These are phyloP conservation scores for Sisymbrium altissimum DNA, from an alignment of 345 rosid genomes.

Conservation along the genomic window DNA sequence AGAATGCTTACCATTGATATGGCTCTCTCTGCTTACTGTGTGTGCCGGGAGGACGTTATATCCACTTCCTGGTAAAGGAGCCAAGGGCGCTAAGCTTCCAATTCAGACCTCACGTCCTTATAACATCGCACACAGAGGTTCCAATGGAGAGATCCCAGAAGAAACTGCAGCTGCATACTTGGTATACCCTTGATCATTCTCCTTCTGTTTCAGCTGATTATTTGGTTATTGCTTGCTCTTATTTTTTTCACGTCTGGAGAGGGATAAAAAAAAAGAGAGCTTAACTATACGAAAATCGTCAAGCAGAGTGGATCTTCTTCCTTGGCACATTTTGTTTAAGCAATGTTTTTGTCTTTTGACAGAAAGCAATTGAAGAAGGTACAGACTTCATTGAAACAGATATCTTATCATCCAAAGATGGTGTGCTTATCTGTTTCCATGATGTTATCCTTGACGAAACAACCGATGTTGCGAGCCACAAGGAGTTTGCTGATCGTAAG, in stretches of 20 bases:
- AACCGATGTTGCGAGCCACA: conserved; percentile 58
- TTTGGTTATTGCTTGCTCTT: neutral
- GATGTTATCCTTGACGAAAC: conserved; percentile 68
- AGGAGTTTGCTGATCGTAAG: conserved; percentile 74
- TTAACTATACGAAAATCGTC: neutral
- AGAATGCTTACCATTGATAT: conserved; percentile 48
- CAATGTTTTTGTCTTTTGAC: conserved; percentile 2
- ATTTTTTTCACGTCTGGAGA: neutral
- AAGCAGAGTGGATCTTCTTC: neutral
- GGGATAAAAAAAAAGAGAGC: neutral
- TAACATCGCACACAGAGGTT: conserved; percentile 93
- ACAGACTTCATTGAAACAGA: conserved; percentile 94
- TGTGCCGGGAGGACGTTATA: conserved; percentile 68
- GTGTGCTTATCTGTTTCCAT: conserved; percentile 75
- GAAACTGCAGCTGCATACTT: conserved; percentile 85
- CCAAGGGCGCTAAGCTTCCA: conserved; percentile 39
- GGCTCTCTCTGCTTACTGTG: conserved; percentile 45
- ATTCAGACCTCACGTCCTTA: conserved; percentile 84
- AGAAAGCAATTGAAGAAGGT: conserved; percentile 98
- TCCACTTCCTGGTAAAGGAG: conserved; percentile 52
- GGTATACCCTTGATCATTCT: conserved; percentile 37
- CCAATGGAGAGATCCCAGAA: conserved; percentile 94
- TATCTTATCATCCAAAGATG: conserved; percentile 80
- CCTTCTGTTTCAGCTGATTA: neutral
- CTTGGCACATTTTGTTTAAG: neutral